Evolutionary conservation across 306 rosid genomes (phyloP).

Genomic region (Ormosia semicastrata): DNA sequence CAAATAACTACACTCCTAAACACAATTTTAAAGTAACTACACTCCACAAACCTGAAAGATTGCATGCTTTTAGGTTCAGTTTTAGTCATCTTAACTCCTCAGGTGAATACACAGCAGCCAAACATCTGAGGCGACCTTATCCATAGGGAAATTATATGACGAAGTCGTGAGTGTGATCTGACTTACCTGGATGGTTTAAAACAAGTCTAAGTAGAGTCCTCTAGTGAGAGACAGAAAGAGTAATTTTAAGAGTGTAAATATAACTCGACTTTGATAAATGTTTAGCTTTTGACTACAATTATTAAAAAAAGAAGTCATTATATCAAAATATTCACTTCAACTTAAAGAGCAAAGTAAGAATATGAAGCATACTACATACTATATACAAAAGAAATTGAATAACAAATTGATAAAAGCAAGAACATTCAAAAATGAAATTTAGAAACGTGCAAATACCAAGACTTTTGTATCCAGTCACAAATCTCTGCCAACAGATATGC

Average conservation of each 20-base stretch:
- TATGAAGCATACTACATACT: neutral
- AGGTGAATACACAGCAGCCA: neutral
- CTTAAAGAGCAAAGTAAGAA: neutral
- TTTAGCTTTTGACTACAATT: neutral
- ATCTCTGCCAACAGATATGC: neutral
- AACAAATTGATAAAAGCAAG: neutral
- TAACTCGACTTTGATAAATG: neutral
- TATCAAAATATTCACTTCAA: neutral
- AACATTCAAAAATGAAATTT: neutral
- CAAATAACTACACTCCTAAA: too few species aligned
- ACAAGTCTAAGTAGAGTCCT: neutral
- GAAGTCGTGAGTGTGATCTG: too few species aligned
- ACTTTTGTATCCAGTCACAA: neutral
- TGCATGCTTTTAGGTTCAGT: neutral
- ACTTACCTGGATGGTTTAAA: neutral
- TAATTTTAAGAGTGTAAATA: neutral
- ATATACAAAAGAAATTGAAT: neutral
- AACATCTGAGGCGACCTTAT: neutral
- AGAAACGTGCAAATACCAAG: neutral
- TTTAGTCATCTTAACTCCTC: neutral
- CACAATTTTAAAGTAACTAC: too few species aligned
- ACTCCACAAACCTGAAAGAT: neutral
- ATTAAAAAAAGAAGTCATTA: neutral
- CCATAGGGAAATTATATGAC: neutral
- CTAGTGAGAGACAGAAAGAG: neutral